Evolutionary conservation across 1,284 basidiomycete species (phyloP), one percentile per base, ranked within the genome.

Genomic region (Fomitopsis schrenkii): DNA sequence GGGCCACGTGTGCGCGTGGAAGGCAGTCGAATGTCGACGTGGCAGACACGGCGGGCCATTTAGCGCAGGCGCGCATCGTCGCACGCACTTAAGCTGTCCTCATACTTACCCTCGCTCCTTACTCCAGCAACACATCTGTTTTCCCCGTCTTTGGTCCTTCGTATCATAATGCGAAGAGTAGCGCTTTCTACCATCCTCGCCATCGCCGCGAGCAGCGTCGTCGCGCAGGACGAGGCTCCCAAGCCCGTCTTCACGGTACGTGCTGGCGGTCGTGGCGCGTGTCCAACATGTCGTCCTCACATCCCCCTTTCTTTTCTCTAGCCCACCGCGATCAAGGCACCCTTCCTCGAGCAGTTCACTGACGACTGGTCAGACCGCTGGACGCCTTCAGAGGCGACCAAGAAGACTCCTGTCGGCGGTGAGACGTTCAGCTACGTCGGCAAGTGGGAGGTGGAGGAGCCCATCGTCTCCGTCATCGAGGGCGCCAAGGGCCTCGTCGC

Each of bases 261-360:
- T 42, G 45, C 46, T 62, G 62, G 56, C 53, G 44, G 33, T 6
- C 36, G 36, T 54, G 19, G 10, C 38, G 58, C 19, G 42, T 53
- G 26, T 42, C 57, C 54, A 33, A 33, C 30, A 60, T 66, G n/a
- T 59, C 28, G 48, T 61, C 33, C 55, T 42, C 19, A 63, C 62
- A 53, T 70, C 53, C 14, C 55, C n/a, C 28, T 14, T 40, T 15
- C 38, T 15, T 40, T 40, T 40, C 14, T 19, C 41, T 63, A 98
- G 93, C 81, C 91, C 53, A 91, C 95, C 59, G 77, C 81, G 61
- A 81, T 98, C 77, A 88, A 91, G 71, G 95, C 93, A n/a, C 89
- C 94, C 63, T 98, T 99, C 83, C 73, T 99, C 70, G 97, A 99
- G 78, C 97, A 99, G 77, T 99, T 99, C 83, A 93, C 90, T 30